A percentile compares a stretch with the other conserved stretches of the same genome.
phyloP scores from a whole-genome alignment of 352 stramenopile genomes.

The Phytophthora europaea region DNA sequence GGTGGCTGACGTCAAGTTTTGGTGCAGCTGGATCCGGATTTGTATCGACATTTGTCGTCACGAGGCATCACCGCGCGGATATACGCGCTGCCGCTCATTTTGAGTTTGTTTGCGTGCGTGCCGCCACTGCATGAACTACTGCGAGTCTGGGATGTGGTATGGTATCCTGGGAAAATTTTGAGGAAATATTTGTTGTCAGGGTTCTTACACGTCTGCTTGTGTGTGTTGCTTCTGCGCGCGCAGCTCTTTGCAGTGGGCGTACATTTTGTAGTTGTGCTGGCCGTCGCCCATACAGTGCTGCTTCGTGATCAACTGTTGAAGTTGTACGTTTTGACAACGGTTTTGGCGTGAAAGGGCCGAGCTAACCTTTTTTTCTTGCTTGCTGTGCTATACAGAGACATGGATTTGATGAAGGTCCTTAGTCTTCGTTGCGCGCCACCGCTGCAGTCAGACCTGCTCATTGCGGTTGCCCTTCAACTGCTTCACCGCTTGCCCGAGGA shows the following conservation, averaged over 20 bases:
- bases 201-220: neutral
- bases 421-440: constrained; percentile 85
- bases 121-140: constrained; percentile 90
- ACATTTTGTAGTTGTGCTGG: constrained; percentile 93
- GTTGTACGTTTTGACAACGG: constrained; percentile 54
- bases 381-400: constrained; percentile 55
- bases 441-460: constrained; percentile 84
- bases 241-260: constrained; percentile 92
- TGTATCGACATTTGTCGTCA: constrained; percentile 82
- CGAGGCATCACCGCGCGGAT: constrained; percentile 86
- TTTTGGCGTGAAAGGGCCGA: neutral
- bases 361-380: constrained; percentile 5
- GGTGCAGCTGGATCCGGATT: constrained; percentile 75
- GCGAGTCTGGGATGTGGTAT: constrained; percentile 92
- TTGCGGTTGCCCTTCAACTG: constrained; percentile 88
- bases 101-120: constrained; percentile 93
- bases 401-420: constrained; percentile 91
- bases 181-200: neutral
- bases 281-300: constrained; percentile 89
- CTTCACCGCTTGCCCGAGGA: constrained; percentile 89
- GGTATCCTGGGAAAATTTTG: constrained; percentile 1
- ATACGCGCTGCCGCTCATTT: constrained; percentile 89
- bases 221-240: neutral
- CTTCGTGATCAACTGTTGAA: constrained; percentile 87
- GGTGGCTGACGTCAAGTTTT: neutral